Base-by-base conservation (phyloP, 2,329 filamentous ascomycete species). In the Boeremia exigua region DNA sequence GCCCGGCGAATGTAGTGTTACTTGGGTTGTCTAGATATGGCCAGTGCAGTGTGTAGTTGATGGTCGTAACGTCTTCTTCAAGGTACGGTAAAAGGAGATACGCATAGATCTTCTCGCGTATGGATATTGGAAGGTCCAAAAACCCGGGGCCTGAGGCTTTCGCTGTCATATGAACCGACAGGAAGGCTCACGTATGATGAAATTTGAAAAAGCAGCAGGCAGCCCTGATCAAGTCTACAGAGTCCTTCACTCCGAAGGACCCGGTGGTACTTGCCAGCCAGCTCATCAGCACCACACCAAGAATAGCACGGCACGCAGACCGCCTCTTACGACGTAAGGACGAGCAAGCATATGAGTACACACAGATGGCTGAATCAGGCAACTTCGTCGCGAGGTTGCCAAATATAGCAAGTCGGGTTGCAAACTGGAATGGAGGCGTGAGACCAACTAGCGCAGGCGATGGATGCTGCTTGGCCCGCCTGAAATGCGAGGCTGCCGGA, bases 11-110 rank as follows among this genome's bases (percentile, higher is more conserved):
- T 6, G 72, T 73, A 7, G 63, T 67, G 42, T 70, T 70, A 56
- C 63, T 67, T 1, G 71, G 70, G 32, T 70, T 65, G 4, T 70
- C 61, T 5, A 75, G 59, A 51, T 65, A 59, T 4, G 65, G 62
- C 66, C 69, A 73, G 15, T 55, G 42, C 14, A 72, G 60, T 6
- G 54, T 48, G 72, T 74, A 74, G 49, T 73, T 75, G 33, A 81
- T 62, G 2, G 67, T 68, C 15, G 66, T 70, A 5, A 73, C 51
- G 10, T 70, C 62, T 27, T 75, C 71, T 47, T 75, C 66, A 6
- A 74, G 75, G 50, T 73, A 66, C 19, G 61, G 60, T n/a, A 65
- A 40, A 10, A 70, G 58, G 17, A 68, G 56, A 42, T 66, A 60
- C 38, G 56, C 50, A 48, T 69, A 68, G 37, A 72, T 67, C 30